Conservation (phyloP, 306 rosid species). For the Crotalaria pallida region DNA sequence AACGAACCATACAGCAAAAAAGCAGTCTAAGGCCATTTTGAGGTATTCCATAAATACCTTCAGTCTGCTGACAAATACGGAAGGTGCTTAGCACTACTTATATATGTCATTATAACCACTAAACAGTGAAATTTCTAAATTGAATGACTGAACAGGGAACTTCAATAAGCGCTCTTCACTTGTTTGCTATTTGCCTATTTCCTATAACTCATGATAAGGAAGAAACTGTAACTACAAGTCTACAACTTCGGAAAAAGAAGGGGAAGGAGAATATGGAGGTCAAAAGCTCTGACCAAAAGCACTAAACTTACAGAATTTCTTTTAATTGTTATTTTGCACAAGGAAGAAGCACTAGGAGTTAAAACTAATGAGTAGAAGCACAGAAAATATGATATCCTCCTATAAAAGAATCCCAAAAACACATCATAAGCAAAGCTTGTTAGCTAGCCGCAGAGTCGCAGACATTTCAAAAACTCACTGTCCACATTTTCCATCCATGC, state of each 20-base stretch:
- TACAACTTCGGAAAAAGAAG: not conserved
- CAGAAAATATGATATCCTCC: not conserved
- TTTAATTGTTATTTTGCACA: not conserved
- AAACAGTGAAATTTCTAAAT: not conserved
- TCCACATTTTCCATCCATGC: not conserved
- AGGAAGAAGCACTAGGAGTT: not conserved
- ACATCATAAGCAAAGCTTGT: not conserved
- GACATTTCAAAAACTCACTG: not conserved
- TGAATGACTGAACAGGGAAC: not conserved
- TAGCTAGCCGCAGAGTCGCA: not conserved
- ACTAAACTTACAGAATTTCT: not conserved
- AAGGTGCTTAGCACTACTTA: not conserved
- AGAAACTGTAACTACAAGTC: not conserved
- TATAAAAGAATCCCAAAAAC: not conserved
- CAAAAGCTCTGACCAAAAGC: not conserved
- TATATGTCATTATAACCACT: not conserved
- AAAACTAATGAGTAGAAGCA: too few relatives aligned
- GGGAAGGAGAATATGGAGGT: not conserved
- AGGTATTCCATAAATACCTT: constrained; percentile 61
- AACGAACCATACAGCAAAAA: constrained; percentile 86
- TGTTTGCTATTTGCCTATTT: not conserved
- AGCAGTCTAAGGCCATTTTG: constrained; percentile 65
- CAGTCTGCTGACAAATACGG: constrained; percentile 36
- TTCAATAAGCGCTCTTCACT: not conserved
- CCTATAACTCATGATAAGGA: constrained; percentile 1